Conservation (phyloP, 352 stramenopile species). For the Thraustochytrium striatum region DNA sequence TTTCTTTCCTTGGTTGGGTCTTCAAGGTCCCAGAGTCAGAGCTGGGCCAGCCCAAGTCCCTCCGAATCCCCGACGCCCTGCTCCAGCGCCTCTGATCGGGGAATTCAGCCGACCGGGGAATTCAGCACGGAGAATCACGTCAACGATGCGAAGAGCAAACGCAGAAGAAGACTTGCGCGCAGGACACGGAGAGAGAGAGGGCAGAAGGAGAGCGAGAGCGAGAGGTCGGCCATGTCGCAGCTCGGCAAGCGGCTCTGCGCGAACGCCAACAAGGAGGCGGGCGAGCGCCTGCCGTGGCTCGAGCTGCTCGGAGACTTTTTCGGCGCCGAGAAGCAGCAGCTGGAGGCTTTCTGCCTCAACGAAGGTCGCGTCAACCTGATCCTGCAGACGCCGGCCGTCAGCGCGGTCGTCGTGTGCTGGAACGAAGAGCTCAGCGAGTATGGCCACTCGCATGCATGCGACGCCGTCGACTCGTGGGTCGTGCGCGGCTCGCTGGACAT, state of each 20-base stretch:
- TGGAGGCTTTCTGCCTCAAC: background rate
- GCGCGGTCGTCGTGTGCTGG: constrained; percentile 7
- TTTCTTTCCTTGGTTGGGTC: no score
- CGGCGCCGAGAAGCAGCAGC: background rate
- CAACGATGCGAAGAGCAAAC: no score
- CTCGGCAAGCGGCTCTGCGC: background rate
- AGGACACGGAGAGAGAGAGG: no score
- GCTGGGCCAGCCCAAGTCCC: no score
- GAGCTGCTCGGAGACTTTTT: background rate
- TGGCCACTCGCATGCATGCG: background rate
- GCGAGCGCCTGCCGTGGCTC: background rate
- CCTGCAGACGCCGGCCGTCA: background rate
- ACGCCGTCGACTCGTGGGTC: background rate
- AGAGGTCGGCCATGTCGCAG: no score
- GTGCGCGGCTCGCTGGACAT: background rate
- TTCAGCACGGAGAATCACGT: no score
- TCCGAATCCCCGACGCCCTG: no score
- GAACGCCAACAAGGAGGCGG: background rate
- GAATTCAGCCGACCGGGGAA: no score
- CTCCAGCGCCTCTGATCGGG: no score
- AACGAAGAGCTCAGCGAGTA: constrained; percentile 9
- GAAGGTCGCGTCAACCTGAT: constrained; percentile 11
- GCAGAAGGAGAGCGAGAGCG: no score
- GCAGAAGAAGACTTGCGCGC: no score
- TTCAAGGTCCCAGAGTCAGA: no score